Conservation (phyloP, 495 filamentous ascomycete species). For the Aspergillus coremiiformis region DNA sequence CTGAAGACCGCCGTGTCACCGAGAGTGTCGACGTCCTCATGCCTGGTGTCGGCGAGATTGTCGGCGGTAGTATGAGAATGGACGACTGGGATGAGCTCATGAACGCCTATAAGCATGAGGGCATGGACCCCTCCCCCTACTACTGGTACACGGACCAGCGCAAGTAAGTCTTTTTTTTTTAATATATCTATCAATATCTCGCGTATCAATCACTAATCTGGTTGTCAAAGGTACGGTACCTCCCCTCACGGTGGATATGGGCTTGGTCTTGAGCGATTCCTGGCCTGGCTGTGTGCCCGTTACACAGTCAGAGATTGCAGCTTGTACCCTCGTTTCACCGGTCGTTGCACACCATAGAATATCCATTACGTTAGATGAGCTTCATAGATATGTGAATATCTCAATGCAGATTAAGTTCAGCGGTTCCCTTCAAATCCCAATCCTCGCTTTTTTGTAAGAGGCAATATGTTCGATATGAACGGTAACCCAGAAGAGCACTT, state of each 20-base stretch:
- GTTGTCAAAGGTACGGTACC: slow-evolving; percentile 67
- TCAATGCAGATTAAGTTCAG: not conserved
- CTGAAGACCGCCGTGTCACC: slow-evolving; percentile 74
- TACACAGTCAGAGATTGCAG: slow-evolving; percentile 85
- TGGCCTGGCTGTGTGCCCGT: slow-evolving; percentile 91
- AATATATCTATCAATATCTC: not conserved
- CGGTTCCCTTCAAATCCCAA: too few species aligned
- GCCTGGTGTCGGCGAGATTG: slow-evolving; percentile 95
- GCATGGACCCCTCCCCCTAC: slow-evolving; percentile 78
- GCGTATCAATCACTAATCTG: not conserved
- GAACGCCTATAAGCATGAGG: slow-evolving; percentile 77
- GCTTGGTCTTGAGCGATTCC: slow-evolving; percentile 88
- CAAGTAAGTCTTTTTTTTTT: slow-evolving; percentile 58
- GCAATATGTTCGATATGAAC: too few species aligned
- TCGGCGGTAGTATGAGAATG: slow-evolving; percentile 96
- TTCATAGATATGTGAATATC: slow-evolving; percentile 2
- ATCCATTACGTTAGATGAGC: not conserved
- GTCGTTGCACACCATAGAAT: slow-evolving; percentile 77
- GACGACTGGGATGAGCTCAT: slow-evolving; percentile 87
- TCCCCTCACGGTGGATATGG: slow-evolving; percentile 95
- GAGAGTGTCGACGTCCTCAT: slow-evolving; percentile 95
- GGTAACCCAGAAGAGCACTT: too few species aligned
- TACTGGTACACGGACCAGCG: slow-evolving; percentile 99
- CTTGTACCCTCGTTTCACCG: slow-evolving; percentile 90
- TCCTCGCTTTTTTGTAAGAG: too few species aligned